Evolutionary conservation across 2,329 filamentous ascomycete species (phyloP).

Genomic region (Phoma sp.): DNA sequence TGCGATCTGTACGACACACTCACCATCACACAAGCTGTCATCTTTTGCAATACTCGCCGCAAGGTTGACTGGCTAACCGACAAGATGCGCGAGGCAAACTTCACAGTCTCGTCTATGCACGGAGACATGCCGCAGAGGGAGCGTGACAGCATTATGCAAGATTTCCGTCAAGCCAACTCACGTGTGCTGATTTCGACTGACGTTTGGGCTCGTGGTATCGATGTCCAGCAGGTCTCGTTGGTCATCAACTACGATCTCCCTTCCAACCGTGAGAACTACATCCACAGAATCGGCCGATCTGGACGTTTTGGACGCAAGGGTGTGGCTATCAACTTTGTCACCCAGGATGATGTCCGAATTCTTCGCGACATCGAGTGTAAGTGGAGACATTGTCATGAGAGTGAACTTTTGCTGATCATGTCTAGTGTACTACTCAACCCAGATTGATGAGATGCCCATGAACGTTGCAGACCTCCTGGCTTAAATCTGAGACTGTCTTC

Average conservation of each 20-base stretch:
- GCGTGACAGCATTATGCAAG: slow-evolving; percentile 98
- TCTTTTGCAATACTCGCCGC: slow-evolving; percentile 98
- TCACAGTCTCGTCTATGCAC: slow-evolving; percentile 98
- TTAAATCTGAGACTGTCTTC: slow-evolving; percentile 17
- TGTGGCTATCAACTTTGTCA: slow-evolving; percentile 99
- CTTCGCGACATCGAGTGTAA: slow-evolving; percentile 92
- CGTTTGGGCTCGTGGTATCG: slow-evolving; percentile 97
- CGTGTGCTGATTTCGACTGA: slow-evolving; percentile 97
- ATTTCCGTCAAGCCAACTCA: slow-evolving; percentile 96
- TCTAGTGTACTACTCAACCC: slow-evolving; percentile 89
- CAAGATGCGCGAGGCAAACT: slow-evolving; percentile 99
- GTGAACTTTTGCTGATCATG: slow-evolving; percentile 41
- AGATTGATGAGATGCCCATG: slow-evolving; percentile 99
- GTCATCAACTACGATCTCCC: slow-evolving; percentile 99
- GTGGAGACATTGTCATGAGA: slow-evolving; percentile 33
- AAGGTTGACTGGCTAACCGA: slow-evolving; percentile 99
- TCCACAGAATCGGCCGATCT: slow-evolving; percentile 95
- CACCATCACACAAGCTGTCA: slow-evolving; percentile 98
- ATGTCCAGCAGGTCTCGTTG: slow-evolving; percentile 96
- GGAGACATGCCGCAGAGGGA: slow-evolving; percentile 99
- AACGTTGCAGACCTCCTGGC: slow-evolving; percentile 63
- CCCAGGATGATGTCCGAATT: slow-evolving; percentile 96
- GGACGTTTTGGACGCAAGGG: slow-evolving; percentile 97
- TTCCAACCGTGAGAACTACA: slow-evolving; percentile 99
- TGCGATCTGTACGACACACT: slow-evolving; percentile 98